Evolutionary conservation across 2,329 filamentous ascomycete genomes (phyloP).

Genomic region (Penicillium sp.): DNA sequence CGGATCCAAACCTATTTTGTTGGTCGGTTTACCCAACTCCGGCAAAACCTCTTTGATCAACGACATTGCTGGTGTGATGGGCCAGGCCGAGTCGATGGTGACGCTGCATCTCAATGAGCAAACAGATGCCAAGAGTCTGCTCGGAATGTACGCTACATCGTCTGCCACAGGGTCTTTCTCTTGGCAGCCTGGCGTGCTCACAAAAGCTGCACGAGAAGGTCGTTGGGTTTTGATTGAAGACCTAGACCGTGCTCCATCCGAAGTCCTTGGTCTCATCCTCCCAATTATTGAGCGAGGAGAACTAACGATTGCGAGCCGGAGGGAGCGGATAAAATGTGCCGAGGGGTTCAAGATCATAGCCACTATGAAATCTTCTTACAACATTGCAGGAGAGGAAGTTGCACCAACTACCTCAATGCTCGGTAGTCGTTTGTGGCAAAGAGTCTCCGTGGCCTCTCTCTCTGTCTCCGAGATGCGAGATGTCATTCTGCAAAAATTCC

Average conservation of each 20-base stretch:
- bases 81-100: conserved; percentile 80
- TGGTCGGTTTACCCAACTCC: conserved; percentile 80
- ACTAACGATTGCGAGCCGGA: conserved; percentile 83
- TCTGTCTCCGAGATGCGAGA: conserved; percentile 70
- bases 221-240: conserved; percentile 98
- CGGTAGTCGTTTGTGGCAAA: conserved; percentile 83
- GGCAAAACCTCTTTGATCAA: conserved; percentile 89
- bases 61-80: conserved; percentile 78
- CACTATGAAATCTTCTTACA: conserved; percentile 74
- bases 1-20: conserved; percentile 70
- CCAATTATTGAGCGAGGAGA: conserved; percentile 93
- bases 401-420: conserved; percentile 71
- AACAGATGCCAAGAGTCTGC: conserved; percentile 93
- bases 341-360: conserved; percentile 89
- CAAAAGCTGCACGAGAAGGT: conserved; percentile 89
- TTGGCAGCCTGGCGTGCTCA: conserved; percentile 91
- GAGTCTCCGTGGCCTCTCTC: conserved; percentile 70
- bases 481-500: conserved; percentile 72
- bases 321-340: conserved; percentile 80
- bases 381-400: conserved; percentile 71
- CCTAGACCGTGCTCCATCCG: conserved; percentile 88
- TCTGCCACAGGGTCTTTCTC: conserved; percentile 84
- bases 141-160: conserved; percentile 91
- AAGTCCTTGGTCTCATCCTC: conserved; percentile 89
- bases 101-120: conserved; percentile 97